Evolutionary conservation across 805 yeast species (phyloP).

Genomic region (Candida lessepsii): DNA sequence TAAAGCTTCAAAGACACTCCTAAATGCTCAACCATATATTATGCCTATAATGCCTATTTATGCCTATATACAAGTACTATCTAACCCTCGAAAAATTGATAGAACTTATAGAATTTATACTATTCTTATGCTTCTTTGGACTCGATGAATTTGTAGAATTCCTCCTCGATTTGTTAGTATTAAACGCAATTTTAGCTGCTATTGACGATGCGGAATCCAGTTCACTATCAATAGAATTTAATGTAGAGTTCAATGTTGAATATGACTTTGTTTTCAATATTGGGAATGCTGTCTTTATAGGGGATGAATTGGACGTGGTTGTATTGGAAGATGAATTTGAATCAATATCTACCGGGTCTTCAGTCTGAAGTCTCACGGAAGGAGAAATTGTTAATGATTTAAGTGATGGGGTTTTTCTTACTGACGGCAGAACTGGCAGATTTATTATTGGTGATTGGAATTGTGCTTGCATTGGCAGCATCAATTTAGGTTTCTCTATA

Average conservation of each 20-base stretch:
- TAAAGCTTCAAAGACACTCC: no score
- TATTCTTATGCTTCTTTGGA: slow-evolving; percentile 15
- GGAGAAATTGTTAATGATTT: slow-evolving; percentile 42
- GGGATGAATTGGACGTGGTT: slow-evolving; percentile 14
- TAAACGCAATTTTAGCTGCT: slow-evolving; percentile 28
- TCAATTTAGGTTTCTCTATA: slow-evolving; percentile 2
- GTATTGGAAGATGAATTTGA: slow-evolving; percentile 10
- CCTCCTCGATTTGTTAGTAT: slow-evolving; percentile 19
- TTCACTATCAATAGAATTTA: slow-evolving; percentile 6
- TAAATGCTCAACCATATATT: no score
- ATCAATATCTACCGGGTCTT: slow-evolving; percentile 13
- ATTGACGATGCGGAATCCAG: slow-evolving; percentile 23
- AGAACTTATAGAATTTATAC: slow-evolving; percentile 17
- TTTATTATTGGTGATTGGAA: slow-evolving; percentile 12
- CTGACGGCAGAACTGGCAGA: slow-evolving; percentile 14
- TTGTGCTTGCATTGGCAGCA: slow-evolving; percentile 4
- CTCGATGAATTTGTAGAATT: slow-evolving; percentile 11
- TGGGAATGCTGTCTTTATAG: slow-evolving; percentile 13
- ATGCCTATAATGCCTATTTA: no score
- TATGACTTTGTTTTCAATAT: slow-evolving; percentile 7
- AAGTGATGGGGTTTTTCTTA: slow-evolving; percentile 31
- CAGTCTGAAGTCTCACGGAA: slow-evolving; percentile 21
- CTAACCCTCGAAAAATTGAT: slow-evolving; percentile 17
- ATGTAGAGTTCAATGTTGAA: slow-evolving; percentile 5
- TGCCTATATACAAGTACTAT: slow-evolving; percentile 2